A percentile compares a stretch with the other conserved stretches of the same genome.
Conservation (phyloP, 2,329 filamentous ascomycete genomes). For the Dothideomycetidae sp. region DNA sequence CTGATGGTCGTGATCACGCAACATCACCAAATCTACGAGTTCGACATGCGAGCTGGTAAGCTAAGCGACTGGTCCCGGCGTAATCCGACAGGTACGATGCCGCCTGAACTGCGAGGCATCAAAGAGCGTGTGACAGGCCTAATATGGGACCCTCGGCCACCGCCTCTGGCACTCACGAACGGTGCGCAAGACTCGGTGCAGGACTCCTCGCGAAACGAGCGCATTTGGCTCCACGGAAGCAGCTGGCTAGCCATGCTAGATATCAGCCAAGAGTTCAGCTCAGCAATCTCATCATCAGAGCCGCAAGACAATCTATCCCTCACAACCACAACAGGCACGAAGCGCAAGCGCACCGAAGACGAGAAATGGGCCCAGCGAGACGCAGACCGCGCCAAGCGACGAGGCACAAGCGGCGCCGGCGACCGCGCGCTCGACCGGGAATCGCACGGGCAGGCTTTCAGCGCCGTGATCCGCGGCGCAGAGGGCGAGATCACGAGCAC, state of each 20-base stretch:
- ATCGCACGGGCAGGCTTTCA: conserved; percentile 20
- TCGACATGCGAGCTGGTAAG: conserved; percentile 62
- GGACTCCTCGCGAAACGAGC: conserved; percentile 27
- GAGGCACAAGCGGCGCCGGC: conserved; percentile 42
- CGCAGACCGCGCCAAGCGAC: conserved; percentile 28
- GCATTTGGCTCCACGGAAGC: conserved; percentile 77
- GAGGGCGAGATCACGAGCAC: conserved; percentile 19
- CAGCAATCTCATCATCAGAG: neutral
- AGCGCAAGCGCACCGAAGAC: conserved; percentile 18
- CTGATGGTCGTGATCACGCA: conserved; percentile 48
- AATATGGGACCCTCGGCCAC: conserved; percentile 55
- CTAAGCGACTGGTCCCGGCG: conserved; percentile 75
- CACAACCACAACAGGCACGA: conserved; percentile 8
- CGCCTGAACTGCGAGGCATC: conserved; percentile 56
- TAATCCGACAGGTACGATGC: conserved; percentile 64
- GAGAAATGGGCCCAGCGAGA: conserved; percentile 11
- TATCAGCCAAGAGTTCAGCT: conserved; percentile 53
- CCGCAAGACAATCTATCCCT: conserved; percentile 2
- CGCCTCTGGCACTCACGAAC: conserved; percentile 14
- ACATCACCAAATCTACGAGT: conserved; percentile 56
- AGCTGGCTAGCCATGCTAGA: conserved; percentile 91
- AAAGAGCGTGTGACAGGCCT: conserved; percentile 71
- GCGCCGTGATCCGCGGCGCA: conserved; percentile 16
- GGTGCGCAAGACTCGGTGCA: neutral
- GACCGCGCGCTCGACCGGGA: conserved; percentile 30